These are phyloP conservation scores for Yarrowia hollandica DNA, from an alignment of 805 yeast species.

Conservation along the genomic window DNA sequence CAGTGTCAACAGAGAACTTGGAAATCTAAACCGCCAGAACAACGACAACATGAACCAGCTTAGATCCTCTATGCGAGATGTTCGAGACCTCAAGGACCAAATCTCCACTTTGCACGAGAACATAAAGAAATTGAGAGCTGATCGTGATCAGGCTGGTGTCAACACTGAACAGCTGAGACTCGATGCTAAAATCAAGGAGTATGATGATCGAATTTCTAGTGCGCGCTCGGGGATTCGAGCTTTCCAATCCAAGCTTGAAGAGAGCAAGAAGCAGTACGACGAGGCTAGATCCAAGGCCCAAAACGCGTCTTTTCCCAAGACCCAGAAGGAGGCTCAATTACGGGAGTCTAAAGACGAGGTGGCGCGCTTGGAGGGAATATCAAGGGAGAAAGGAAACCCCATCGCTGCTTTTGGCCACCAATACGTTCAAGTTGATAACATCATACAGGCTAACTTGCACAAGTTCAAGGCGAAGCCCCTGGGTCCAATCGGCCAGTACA, in stretches of 20 bases:
- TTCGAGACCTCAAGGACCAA: not conserved
- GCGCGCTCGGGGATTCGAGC: not conserved
- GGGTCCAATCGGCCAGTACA: constrained; percentile 16
- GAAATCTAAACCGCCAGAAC: not conserved
- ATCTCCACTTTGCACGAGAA: not conserved
- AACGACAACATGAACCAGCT: not conserved
- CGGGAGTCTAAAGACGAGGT: not conserved
- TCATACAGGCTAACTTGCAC: not conserved
- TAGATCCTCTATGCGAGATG: not conserved
- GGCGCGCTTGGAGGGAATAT: not conserved
- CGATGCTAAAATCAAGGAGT: not conserved
- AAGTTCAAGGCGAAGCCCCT: not conserved
- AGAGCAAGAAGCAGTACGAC: not conserved
- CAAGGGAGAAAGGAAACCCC: constrained; percentile 3
- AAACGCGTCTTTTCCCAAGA: not conserved
- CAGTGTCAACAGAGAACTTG: not conserved
- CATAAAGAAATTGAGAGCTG: not conserved
- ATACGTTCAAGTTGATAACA: not conserved
- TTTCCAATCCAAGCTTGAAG: not conserved
- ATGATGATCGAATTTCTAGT: not conserved
- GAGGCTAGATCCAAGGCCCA: not conserved
- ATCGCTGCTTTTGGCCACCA: not conserved
- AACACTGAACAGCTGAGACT: not conserved
- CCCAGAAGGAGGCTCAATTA: not conserved
- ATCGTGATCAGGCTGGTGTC: not conserved